phyloP scores from a whole-genome alignment of 2,329 filamentous ascomycete genomes.

The Sclerotinia trifoliorum region DNA sequence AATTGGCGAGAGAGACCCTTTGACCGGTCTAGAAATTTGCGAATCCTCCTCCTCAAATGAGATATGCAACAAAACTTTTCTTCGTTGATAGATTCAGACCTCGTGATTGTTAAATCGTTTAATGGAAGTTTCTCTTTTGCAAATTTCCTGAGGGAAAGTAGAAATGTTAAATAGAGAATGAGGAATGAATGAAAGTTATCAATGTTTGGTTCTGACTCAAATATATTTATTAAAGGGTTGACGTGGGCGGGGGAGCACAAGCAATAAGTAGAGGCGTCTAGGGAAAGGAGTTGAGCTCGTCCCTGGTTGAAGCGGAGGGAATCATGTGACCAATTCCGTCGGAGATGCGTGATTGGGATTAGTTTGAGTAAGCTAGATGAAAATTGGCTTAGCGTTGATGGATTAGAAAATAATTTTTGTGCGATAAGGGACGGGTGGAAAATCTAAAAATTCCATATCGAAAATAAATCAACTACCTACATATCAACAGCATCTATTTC shows the following conservation, averaged over 20 bases:
- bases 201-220: not conserved
- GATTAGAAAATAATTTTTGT: slow-evolving; percentile 24
- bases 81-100: slow-evolving; percentile 21
- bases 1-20: slow-evolving; percentile 21
- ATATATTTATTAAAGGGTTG: slow-evolving; percentile 2
- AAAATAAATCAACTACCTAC: not conserved
- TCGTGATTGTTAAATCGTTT: not conserved
- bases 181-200: not conserved
- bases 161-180: not conserved
- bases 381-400: slow-evolving; percentile 3
- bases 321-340: slow-evolving; percentile 11
- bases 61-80: slow-evolving; percentile 25
- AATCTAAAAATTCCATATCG: slow-evolving; percentile 18
- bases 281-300: slow-evolving; percentile 7
- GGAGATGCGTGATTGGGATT: slow-evolving; percentile 8
- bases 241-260: slow-evolving; percentile 21
- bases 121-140: not conserved
- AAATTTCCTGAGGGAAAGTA: not conserved
- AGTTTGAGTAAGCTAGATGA: not conserved
- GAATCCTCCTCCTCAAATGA: slow-evolving; percentile 20
- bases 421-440: slow-evolving; percentile 19
- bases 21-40: not conserved
- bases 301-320: slow-evolving; percentile 9
- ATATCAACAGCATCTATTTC: slow-evolving; percentile 13
- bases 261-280: slow-evolving; percentile 20